A percentile compares a stretch with the other conserved stretches of the same genome.
Conservation (phyloP, 2,329 filamentous ascomycete genomes). For the Talaromyces islandicus region DNA sequence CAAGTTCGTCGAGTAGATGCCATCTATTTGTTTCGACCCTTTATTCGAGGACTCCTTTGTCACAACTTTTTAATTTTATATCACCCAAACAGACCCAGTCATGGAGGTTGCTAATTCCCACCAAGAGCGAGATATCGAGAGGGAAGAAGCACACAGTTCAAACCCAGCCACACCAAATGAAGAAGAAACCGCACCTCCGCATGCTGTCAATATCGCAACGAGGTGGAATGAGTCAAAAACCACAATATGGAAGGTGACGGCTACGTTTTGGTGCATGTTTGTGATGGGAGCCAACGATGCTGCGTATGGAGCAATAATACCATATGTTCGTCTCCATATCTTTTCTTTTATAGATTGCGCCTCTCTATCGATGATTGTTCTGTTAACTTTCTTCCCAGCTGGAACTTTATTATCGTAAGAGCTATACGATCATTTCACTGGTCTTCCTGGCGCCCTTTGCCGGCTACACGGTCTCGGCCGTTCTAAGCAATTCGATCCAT, state of each 20-base stretch:
- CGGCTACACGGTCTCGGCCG: slow-evolving; percentile 41
- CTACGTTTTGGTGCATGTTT: slow-evolving; percentile 54
- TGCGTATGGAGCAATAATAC: slow-evolving; percentile 44
- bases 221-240: slow-evolving; percentile 45
- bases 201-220: slow-evolving; percentile 17
- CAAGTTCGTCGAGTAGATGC: too few relatives aligned
- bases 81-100: neutral
- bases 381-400: slow-evolving; percentile 28
- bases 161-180: neutral
- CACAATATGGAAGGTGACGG: slow-evolving; percentile 45
- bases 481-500: slow-evolving; percentile 40
- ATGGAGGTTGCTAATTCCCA: neutral
- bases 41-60: too few relatives aligned
- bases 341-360: neutral
- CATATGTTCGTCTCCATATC: slow-evolving; percentile 40
- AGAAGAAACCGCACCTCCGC: slow-evolving; percentile 17
- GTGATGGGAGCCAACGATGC: slow-evolving; percentile 55
- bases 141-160: neutral
- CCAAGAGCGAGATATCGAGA: slow-evolving; percentile 1
- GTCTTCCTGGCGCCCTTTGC: slow-evolving; percentile 44
- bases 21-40: too few relatives aligned
- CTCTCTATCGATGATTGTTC: neutral
- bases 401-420: slow-evolving; percentile 40
- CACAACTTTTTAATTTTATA: too few relatives aligned
- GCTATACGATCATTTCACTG: slow-evolving; percentile 43